Conservation (phyloP, 495 filamentous ascomycete species). For the Trichoderma orchidacearum region DNA sequence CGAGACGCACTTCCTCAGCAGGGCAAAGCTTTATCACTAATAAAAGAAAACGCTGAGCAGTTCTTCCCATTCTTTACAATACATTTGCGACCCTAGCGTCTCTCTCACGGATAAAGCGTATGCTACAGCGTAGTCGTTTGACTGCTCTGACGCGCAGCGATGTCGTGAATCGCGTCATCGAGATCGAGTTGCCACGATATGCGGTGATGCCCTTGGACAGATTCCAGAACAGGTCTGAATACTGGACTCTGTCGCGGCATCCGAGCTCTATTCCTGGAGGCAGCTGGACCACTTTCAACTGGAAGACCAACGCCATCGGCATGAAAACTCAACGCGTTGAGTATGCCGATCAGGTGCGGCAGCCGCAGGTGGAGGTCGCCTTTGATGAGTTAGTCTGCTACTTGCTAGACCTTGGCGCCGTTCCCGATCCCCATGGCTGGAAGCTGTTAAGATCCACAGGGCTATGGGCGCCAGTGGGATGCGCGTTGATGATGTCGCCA, state of each 20-base stretch:
- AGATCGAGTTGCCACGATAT: conserved; percentile 50
- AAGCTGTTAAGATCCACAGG: conserved; percentile 42
- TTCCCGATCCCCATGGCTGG: conserved; percentile 45
- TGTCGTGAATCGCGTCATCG: conserved; percentile 49
- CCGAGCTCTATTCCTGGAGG: conserved; percentile 41
- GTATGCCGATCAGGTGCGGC: conserved; percentile 49
- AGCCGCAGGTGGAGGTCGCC: conserved; percentile 51
- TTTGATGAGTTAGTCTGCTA: conserved; percentile 49
- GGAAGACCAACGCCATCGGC: conserved; percentile 45
- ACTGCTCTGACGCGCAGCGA: conserved; percentile 45
- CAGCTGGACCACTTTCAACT: conserved; percentile 50
- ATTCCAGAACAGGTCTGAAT: conserved; percentile 31
- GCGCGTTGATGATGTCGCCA: conserved; percentile 40
- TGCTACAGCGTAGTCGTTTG: conserved; percentile 36
- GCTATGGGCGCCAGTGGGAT: conserved; percentile 50
- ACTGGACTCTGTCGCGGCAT: conserved; percentile 38
- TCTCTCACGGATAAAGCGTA: conserved; percentile 40
- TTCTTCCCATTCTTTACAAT: conserved; percentile 55
- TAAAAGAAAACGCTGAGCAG: conserved; percentile 4
- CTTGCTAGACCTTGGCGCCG: conserved; percentile 47
- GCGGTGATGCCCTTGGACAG: conserved; percentile 46
- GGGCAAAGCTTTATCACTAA: neutral
- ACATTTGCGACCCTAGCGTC: conserved; percentile 36
- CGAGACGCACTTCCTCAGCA: too few species aligned
- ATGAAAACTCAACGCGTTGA: conserved; percentile 45